Evolutionary conservation across 1,139 yeast species (phyloP), one percentile per base, ranked within the genome.

Genomic region (Hemisphaericaspora lyxosophila): DNA sequence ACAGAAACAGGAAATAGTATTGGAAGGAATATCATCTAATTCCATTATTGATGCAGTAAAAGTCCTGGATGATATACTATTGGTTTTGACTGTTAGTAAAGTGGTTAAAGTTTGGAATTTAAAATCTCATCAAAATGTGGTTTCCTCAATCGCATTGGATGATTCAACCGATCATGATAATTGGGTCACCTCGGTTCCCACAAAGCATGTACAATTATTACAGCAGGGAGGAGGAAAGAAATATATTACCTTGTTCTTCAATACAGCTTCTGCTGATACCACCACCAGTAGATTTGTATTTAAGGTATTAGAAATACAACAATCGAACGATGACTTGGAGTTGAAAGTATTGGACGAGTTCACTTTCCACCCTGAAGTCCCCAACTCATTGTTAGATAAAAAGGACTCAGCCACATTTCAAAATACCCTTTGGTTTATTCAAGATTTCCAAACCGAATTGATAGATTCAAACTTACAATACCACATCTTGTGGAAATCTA

Each of bases 401-500:
- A 18, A 4, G 11, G n/a, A 17, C 9, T 46, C 40, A 11, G 41
- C 45, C 7, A 39, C 39, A 15, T 41, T 40, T 19, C 49, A 43
- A 31, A 48, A 43, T n/a, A 60, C 76, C 0, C 61, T 73, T 34
- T 80, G 86, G 86, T 55, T 62, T 45, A 57, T 69, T 35, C 76
- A 70, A 48, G 75, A 70, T 46, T 70, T 54, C 42, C 53, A 49
- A 22, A 40, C 52, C 8, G 46, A 75, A 60, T 41, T 60, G 58
- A 5, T 26, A 17, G 11, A 32, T 12, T 34, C 48, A 45, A 14
- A 49, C 39, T 31, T 66, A 44, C 44, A 44, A 14, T 57, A 59
- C 39, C 51, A 60, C 37, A 59, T 78, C 1, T 60, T 82, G 29
- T 81, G 86, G 86, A 82, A 82, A 49, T 78, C 85, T 42, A 82